Base-by-base conservation (phyloP, 208 protist genomes). In the Trypanosoma scelopori region DNA sequence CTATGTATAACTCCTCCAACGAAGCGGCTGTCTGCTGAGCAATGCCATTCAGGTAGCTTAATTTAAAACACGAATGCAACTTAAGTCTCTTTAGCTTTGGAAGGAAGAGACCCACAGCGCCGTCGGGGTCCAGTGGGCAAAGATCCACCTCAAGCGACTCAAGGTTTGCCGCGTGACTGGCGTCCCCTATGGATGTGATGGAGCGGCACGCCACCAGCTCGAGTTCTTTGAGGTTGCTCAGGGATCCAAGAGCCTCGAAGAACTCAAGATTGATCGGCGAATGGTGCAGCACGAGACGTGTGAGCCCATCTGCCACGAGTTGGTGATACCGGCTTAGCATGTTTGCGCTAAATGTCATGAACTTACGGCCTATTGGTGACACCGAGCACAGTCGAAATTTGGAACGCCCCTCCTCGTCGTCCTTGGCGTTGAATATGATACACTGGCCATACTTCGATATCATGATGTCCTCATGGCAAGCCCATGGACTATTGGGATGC, bases 361-460 rank as follows among this genome's bases (percentile, higher is more conserved):
- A 92, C 70, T 94, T 94, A 5, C 81, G 81, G 0, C 83, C 88
- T 28, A 94, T 82, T 5, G 88, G 81, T 0, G 84, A 90, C 28
- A 94, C 78, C 23, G 83, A 91, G 43, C 71, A 81, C 16, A 94
- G 65, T 3, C 74, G 52, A 66, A 90, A 94, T 41, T 75, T 53
- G 67, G 82, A 89, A 16, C 65, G 67, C 12, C 87, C 87, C 39
- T 81, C 52, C 4, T 82, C 77, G 46, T 91, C 77, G 39, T 89
- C 84, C 47, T 83, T 79, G 3, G 84, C 82, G 65, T 93, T 93
- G 58, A 93, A 93, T 18, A 93, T 74, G 20, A 87, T 72, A 65
- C 82, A 91, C 47, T 93, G 84, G 11, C 87, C 84, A 52, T 88
- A 85, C 18, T 76, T 77, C n/a, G 87, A 93, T 22, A 91, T 73